Base-by-base conservation (phyloP, 495 filamentous ascomycete species). In the Aspergillus sparsus region DNA sequence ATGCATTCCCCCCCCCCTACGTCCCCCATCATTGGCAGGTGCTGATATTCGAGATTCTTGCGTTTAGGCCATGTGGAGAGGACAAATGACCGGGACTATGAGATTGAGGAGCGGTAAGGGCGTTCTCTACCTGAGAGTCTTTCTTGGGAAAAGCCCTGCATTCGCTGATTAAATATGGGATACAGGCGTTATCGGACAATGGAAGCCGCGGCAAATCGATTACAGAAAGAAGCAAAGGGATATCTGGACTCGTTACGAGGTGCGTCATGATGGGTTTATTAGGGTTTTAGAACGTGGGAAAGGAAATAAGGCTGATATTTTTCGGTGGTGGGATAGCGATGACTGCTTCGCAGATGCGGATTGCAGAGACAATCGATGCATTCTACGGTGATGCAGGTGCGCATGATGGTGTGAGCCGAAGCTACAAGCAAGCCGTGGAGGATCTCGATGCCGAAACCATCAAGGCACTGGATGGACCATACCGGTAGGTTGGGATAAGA, bases 281-380 rank as follows among this genome's bases (percentile, higher is more conserved):
- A 33, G 18, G 5, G 5, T 34, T 46, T 1, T 32, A 27, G 9
- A 41, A 36, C 9, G 1, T 1, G 34, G 45, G 11, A 41, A 49
- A 46, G n/a, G 21, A 31, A 31, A 10, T 42, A 27, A 47, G 55
- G 47, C 61, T 67, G 36, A 62, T 55, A n/a, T 35, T 31, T 62
- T 11, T 37, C 13, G 44, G n/a, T 33, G 12, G 10, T 41, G 37
- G 37, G 37, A 54, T 51, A 95, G 94, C 94, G 39, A 98, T 98
- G 94, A 98, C 94, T 32, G 93, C 94, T 3, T 97, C 93, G 37
- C 94, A 98, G 71, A 98, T 98, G 94, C 89, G 95, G 61, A 98
- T 98, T 71, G 94, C 94, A 42, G 94, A 98, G 73, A 98, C 94
- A 10, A 98, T 98, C 74, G 94, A 98, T 72, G 95, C 94, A 13